Evolutionary conservation across 192 early-diverging fungal genomes (phyloP).

Genomic region (Umbelopsis vinacea): DNA sequence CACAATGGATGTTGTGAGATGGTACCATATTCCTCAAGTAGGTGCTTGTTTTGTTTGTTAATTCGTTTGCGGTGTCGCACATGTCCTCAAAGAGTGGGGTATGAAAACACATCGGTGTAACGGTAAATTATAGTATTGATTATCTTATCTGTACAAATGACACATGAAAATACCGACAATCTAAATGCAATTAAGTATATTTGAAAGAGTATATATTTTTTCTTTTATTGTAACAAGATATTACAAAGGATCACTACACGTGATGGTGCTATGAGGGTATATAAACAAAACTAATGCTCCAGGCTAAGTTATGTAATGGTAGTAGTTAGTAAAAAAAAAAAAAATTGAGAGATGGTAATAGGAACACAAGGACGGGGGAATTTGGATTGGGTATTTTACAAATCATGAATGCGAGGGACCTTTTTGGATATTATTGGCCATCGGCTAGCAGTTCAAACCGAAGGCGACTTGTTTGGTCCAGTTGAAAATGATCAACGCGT

Average conservation of each 20-base stretch:
- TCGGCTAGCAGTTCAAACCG: conserved; percentile 3
- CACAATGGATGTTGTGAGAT: too few relatives aligned
- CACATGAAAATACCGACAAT: too few relatives aligned
- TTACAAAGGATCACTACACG: conserved; percentile 11
- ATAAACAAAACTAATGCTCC: conserved; percentile 20
- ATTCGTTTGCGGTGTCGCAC: neutral
- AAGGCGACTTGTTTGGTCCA: conserved; percentile 26
- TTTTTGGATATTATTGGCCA: neutral
- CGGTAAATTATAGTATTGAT: neutral
- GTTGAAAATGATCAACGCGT: conserved; percentile 38
- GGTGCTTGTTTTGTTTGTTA: neutral
- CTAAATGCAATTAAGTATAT: too few relatives aligned
- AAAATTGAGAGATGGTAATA: neutral
- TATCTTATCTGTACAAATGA: neutral
- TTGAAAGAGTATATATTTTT: too few relatives aligned
- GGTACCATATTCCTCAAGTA: neutral
- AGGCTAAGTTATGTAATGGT: conserved; percentile 13
- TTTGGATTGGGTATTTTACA: conserved; percentile 2
- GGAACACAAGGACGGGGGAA: neutral
- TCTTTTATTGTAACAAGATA: neutral
- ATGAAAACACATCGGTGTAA: neutral
- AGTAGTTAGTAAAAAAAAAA: neutral
- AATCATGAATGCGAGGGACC: neutral
- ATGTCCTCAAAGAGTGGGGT: neutral
- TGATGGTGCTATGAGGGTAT: neutral